Percentiles rank a stretch among this genome's conserved stretches.
phyloP scores from a whole-genome alignment of 192 early-diverging fungal species.

The Gaertneriomyces semiglobifer region DNA sequence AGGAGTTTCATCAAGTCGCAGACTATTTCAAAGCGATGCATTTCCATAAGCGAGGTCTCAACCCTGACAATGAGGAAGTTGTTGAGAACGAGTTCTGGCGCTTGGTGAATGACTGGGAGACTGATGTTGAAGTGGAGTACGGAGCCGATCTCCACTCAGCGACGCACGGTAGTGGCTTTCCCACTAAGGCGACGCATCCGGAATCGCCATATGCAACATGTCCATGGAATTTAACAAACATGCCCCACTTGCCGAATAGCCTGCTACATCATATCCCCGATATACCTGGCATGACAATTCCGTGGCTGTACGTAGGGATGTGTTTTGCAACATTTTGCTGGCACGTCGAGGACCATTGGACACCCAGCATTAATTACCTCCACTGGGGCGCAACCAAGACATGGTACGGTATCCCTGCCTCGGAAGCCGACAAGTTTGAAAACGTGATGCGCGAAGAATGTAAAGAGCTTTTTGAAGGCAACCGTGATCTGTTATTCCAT shows the following conservation, averaged over 20 bases:
- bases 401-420: conserved; percentile 92
- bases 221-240: conserved; percentile 87
- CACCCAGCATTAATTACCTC: conserved; percentile 95
- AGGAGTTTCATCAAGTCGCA: conserved; percentile 73
- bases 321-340: conserved; percentile 94
- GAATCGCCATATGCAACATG: conserved; percentile 62
- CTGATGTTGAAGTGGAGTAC: conserved; percentile 91
- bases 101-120: conserved; percentile 78
- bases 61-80: conserved; percentile 2
- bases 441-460: conserved; percentile 71
- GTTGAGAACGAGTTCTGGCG: conserved; percentile 93
- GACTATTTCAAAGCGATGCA: conserved; percentile 77
- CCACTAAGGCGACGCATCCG: conserved; percentile 63
- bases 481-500: conserved; percentile 92
- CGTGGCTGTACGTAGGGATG: conserved; percentile 97
- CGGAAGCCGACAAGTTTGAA: conserved; percentile 78
- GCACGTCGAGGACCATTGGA: conserved; percentile 98
- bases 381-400: conserved; percentile 95
- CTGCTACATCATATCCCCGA: conserved; percentile 88
- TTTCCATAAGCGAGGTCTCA: conserved; percentile 51
- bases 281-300: conserved; percentile 96
- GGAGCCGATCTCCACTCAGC: conserved; percentile 92
- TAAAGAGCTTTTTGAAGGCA: conserved; percentile 84
- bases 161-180: conserved; percentile 90
- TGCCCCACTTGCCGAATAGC: conserved; percentile 75